Percentiles rank a stretch among this genome's conserved stretches.
These are phyloP conservation scores for Circinella minor DNA, from an alignment of 371 early-diverging fungal species.

Conservation along the genomic window DNA sequence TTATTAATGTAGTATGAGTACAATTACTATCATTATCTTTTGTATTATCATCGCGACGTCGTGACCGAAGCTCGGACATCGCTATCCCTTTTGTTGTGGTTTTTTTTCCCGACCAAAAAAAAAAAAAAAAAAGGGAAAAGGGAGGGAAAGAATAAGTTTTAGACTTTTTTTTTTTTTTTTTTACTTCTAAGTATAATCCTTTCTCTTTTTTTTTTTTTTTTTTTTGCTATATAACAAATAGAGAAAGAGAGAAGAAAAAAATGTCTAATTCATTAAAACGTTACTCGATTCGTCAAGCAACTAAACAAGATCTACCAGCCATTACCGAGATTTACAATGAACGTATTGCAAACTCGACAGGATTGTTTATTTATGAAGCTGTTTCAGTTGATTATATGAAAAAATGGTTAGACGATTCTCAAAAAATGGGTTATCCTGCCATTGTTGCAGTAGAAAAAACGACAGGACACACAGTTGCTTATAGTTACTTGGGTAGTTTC, in stretches of 20 bases:
- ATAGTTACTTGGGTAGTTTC: constrained; percentile 38
- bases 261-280: constrained; percentile 29
- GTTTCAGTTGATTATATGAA: constrained; percentile 44
- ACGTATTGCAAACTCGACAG: constrained; percentile 51
- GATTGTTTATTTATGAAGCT: constrained; percentile 48
- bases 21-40: neutral
- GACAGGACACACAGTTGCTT: constrained; percentile 39
- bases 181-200: neutral
- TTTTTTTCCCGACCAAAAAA: neutral
- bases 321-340: constrained; percentile 56
- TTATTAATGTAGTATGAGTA: neutral
- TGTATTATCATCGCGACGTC: neutral
- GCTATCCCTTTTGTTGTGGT: no score
- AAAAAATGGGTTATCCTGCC: constrained; percentile 43
- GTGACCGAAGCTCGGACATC: neutral
- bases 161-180: neutral
- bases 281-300: constrained; percentile 42
- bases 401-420: constrained; percentile 37
- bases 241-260: neutral
- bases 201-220: neutral
- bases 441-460: constrained; percentile 48
- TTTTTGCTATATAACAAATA: neutral
- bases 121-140: no score
- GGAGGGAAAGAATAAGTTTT: neutral
- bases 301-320: constrained; percentile 36